Percentiles rank a stretch among this genome's conserved stretches.
Conservation (phyloP, 495 filamentous ascomycete genomes). For the Clavariopsis aquatica region DNA sequence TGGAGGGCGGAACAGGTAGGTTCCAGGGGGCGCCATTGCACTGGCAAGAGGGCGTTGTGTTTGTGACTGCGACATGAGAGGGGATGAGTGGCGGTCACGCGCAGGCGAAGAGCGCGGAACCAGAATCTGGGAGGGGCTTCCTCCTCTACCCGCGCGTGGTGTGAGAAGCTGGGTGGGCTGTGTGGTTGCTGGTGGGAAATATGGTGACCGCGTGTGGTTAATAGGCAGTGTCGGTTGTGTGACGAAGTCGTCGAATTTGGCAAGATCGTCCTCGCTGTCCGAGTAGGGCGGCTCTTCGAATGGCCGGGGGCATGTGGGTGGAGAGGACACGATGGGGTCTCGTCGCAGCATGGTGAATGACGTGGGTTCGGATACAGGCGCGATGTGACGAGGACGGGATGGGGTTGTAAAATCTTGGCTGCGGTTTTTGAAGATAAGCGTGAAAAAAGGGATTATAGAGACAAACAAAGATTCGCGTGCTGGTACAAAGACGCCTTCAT, state of each 20-base stretch:
- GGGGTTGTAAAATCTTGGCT: not conserved
- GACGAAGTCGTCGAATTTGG: slow-evolving; percentile 44
- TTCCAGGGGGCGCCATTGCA: slow-evolving; percentile 77
- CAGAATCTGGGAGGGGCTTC: slow-evolving; percentile 62
- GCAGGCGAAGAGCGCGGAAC: slow-evolving; percentile 60
- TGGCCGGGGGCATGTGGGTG: slow-evolving; percentile 15
- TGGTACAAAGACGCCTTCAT: slow-evolving; percentile 1
- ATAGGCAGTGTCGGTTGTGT: slow-evolving; percentile 48
- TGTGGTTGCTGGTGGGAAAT: slow-evolving; percentile 15
- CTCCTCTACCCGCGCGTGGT: not conserved
- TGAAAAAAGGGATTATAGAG: not conserved
- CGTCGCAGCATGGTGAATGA: slow-evolving; percentile 26
- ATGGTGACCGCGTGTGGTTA: slow-evolving; percentile 8
- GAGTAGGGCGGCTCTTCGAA: slow-evolving; percentile 22
- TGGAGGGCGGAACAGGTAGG: slow-evolving; percentile 54
- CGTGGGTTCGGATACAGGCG: not conserved
- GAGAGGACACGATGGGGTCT: slow-evolving; percentile 26
- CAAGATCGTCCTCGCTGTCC: slow-evolving; percentile 59
- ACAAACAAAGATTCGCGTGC: not conserved
- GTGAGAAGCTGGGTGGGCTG: slow-evolving; percentile 46
- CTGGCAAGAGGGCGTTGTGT: slow-evolving; percentile 2
- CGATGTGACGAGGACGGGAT: not conserved
- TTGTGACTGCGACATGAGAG: slow-evolving; percentile 18
- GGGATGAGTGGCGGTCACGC: slow-evolving; percentile 34
- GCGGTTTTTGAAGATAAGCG: not conserved